phyloP scores from a whole-genome alignment of 106 monocot species.

The Amphibolis antarctica region DNA sequence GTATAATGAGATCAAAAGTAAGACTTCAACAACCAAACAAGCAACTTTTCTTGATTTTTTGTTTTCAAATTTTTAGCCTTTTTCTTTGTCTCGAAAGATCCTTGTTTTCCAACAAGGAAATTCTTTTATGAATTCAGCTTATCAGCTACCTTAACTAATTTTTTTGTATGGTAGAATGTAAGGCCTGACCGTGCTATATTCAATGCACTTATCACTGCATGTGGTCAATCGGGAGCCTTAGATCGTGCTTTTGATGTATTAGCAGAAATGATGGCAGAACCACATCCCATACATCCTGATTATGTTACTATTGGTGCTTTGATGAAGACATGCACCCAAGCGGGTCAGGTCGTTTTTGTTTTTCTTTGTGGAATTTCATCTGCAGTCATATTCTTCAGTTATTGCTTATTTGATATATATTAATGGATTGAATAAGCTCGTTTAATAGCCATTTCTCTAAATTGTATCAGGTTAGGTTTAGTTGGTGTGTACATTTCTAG shows the following conservation, averaged over 20 bases:
- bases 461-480: not conserved
- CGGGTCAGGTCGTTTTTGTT: slow-evolving; percentile 41
- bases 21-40: not conserved
- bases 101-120: not conserved
- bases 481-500: not conserved
- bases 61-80: not conserved
- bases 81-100: no score
- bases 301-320: slow-evolving; percentile 94
- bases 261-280: slow-evolving; percentile 80
- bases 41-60: not conserved
- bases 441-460: not conserved
- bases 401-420: not conserved
- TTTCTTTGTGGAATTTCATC: no score
- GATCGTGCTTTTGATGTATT: slow-evolving; percentile 99
- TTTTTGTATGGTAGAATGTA: slow-evolving; percentile 78
- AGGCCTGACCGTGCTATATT: slow-evolving; percentile 95
- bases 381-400: not conserved
- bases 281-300: slow-evolving; percentile 74
- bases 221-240: slow-evolving; percentile 92
- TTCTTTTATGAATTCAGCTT: not conserved
- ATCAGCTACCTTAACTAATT: slow-evolving; percentile 27
- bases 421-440: not conserved
- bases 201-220: slow-evolving; percentile 93
- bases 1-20: slow-evolving; percentile 97
- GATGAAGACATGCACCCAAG: slow-evolving; percentile 71